A percentile compares a stretch with the other conserved stretches of the same genome.
These are phyloP conservation scores for Iodosphaeria phyllophila DNA, from an alignment of 2,329 filamentous ascomycete genomes.

Conservation along the genomic window DNA sequence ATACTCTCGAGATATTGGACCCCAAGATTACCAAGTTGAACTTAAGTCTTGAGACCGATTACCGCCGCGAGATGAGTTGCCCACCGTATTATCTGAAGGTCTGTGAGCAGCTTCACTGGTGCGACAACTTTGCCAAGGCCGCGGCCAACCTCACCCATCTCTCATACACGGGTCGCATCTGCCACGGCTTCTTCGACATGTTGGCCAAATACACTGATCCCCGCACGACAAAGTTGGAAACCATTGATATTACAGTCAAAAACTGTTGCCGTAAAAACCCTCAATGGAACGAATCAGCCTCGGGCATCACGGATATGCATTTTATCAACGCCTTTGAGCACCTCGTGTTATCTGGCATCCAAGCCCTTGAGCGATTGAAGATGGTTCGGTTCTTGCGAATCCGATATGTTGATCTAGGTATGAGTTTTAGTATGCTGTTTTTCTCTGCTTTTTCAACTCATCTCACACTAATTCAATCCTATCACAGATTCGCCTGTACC, in stretches of 20 bases:
- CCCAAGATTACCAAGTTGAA: constrained; percentile 40
- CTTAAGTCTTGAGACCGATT: constrained; percentile 54
- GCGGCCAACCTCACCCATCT: constrained; percentile 46
- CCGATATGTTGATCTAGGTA: constrained; percentile 55
- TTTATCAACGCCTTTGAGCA: constrained; percentile 57
- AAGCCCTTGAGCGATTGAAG: constrained; percentile 37
- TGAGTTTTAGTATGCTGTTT: too few relatives aligned
- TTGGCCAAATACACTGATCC: constrained; percentile 30
- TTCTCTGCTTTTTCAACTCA: not conserved
- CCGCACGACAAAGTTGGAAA: constrained; percentile 34
- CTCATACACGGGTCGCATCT: constrained; percentile 54
- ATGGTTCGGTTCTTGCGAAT: constrained; percentile 48
- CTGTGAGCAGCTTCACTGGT: constrained; percentile 42
- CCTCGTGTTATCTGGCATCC: constrained; percentile 44
- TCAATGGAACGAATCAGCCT: constrained; percentile 42
- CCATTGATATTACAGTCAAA: constrained; percentile 54
- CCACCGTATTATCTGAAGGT: constrained; percentile 44
- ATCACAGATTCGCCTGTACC: constrained; percentile 46
- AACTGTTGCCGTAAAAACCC: constrained; percentile 45
- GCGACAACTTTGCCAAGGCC: constrained; percentile 39
- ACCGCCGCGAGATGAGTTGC: constrained; percentile 42
- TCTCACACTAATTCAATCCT: constrained; percentile 4
- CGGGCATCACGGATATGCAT: constrained; percentile 51
- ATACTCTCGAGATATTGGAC: constrained; percentile 40
- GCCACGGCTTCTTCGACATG: constrained; percentile 46